Evolutionary conservation across 2,329 filamentous ascomycete species (phyloP).

Genomic region (Cladosporium oxysporum): DNA sequence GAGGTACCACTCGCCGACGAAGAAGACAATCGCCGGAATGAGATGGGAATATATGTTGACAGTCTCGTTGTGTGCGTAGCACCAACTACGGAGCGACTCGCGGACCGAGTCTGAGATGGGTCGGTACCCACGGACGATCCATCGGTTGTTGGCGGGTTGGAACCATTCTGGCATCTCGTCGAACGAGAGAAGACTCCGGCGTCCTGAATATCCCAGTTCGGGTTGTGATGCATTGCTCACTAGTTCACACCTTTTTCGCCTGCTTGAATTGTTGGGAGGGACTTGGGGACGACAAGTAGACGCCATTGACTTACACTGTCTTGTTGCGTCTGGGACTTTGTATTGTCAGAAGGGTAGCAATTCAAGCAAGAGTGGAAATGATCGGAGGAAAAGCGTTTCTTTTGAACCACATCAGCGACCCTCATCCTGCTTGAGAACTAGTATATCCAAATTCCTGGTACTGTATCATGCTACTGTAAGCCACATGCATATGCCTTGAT

Average conservation of each 20-base stretch:
- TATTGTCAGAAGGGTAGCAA: too few species aligned
- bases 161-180: constrained; percentile 9
- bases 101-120: background rate
- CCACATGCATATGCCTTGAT: too few species aligned
- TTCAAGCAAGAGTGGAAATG: too few species aligned
- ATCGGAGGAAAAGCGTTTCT: too few species aligned
- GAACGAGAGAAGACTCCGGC: background rate
- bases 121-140: background rate
- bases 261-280: background rate
- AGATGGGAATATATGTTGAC: constrained; percentile 32
- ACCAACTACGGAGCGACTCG: background rate
- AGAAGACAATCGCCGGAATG: constrained; percentile 23
- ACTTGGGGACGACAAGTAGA: constrained; percentile 32
- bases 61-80: constrained; percentile 30
- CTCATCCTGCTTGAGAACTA: too few species aligned
- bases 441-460: too few species aligned
- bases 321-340: too few species aligned
- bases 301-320: too few species aligned
- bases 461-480: too few species aligned
- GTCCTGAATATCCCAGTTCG: background rate
- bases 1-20: constrained; percentile 26
- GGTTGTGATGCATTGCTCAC: background rate
- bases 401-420: too few species aligned
- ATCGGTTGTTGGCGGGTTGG: background rate
- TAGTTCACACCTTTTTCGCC: background rate